Conservation (phyloP, 257 asterid genomes). For the Gentiana dahurica region DNA sequence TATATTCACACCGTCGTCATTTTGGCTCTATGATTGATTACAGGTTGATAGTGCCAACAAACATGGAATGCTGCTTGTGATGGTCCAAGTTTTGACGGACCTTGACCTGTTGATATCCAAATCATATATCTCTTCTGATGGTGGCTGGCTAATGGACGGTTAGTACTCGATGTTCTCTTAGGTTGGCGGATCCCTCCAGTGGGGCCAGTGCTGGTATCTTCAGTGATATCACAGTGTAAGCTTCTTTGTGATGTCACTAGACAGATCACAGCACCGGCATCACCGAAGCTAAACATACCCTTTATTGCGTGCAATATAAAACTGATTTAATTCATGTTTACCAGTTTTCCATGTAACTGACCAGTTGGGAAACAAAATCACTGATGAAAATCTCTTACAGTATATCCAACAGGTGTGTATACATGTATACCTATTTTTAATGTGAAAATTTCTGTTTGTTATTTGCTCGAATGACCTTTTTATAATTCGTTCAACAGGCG, state of each 20-base stretch:
- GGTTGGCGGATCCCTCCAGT: too few relatives aligned
- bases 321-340: slow-evolving; percentile 20
- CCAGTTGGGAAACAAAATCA: slow-evolving; percentile 57
- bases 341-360: slow-evolving; percentile 88
- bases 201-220: too few relatives aligned
- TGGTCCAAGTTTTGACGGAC: slow-evolving; percentile 93
- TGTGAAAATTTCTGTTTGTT: not conserved
- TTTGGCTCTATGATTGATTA: slow-evolving; percentile 4
- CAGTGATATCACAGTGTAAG: too few relatives aligned
- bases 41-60: slow-evolving; percentile 91
- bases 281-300: not conserved
- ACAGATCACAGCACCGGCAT: too few relatives aligned
- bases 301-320: slow-evolving; percentile 7
- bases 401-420: slow-evolving; percentile 55
- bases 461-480: not conserved
- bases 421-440: not conserved
- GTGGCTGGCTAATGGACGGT: slow-evolving; percentile 99
- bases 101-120: slow-evolving; percentile 73
- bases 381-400: slow-evolving; percentile 44
- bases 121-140: slow-evolving; percentile 89
- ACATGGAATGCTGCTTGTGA: slow-evolving; percentile 73
- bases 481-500: slow-evolving; percentile 23
- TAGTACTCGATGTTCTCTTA: slow-evolving; percentile 6
- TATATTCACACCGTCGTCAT: not conserved
- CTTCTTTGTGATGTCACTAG: too few relatives aligned